Conservation (phyloP, 495 filamentous ascomycete genomes). For the Hypoxylon rickii region DNA sequence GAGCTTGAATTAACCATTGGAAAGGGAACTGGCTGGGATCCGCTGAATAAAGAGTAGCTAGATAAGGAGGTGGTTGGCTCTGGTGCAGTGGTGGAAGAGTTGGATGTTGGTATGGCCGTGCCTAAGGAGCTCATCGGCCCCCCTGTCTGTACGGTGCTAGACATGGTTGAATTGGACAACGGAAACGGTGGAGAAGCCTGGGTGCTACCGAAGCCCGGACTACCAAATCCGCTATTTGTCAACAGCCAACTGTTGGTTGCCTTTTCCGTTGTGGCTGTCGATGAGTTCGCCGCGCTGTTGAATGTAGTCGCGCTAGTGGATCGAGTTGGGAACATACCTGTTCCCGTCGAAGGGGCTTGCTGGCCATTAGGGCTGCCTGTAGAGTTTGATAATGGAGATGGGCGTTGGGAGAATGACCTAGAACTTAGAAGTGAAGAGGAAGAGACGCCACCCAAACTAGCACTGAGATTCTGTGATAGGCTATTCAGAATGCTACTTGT, state of each 20-base stretch:
- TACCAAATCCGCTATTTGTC: constrained; percentile 3
- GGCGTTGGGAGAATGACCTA: constrained; percentile 2
- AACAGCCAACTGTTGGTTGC: too few species aligned
- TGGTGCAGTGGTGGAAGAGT: not conserved
- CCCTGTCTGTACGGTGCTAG: constrained; percentile 20
- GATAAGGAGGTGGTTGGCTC: not conserved
- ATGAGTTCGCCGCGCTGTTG: not conserved
- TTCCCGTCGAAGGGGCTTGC: constrained; percentile 8
- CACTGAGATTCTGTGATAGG: not conserved
- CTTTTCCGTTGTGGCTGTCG: constrained; percentile 8
- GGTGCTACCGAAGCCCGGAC: not conserved
- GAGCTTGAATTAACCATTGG: constrained; percentile 23
- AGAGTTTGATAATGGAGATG: constrained; percentile 18
- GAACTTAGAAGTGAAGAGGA: not conserved
- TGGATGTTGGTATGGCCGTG: not conserved
- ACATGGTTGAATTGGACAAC: constrained; percentile 33
- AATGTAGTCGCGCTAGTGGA: not conserved
- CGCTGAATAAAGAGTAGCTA: not conserved
- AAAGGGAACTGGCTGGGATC: constrained; percentile 21
- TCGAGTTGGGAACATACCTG: constrained; percentile 2
- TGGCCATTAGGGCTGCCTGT: constrained; percentile 12
- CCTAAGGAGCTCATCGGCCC: too few species aligned
- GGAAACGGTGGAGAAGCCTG: constrained; percentile 35
- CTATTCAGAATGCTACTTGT: not conserved
- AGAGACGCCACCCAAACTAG: not conserved